These are phyloP conservation scores for Pyropia yezoensis DNA, from an alignment of 23 red algal species.

Conservation along the genomic window DNA sequence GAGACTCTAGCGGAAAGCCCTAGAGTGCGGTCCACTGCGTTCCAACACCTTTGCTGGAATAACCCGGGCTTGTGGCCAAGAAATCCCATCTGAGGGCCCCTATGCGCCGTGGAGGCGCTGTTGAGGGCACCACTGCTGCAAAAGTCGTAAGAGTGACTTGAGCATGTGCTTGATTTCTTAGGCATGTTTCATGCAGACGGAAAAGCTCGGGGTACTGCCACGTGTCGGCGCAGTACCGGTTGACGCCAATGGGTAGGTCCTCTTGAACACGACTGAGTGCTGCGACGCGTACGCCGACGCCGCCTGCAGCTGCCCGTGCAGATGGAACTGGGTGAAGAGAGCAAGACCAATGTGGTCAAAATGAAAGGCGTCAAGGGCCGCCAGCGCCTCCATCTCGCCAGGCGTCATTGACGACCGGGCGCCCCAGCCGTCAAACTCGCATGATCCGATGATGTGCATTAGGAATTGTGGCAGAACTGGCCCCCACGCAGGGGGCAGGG, in stretches of 20 bases:
- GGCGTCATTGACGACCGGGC: constrained; percentile 19
- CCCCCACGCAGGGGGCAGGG: too few species aligned
- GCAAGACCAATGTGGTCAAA: constrained; percentile 74
- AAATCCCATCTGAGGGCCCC: too few species aligned
- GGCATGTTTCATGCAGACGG: constrained; percentile 74
- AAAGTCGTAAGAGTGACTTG: too few species aligned
- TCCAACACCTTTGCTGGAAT: too few species aligned
- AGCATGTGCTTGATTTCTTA: too few species aligned
- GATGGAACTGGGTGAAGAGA: constrained; percentile 86
- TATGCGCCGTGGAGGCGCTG: too few species aligned
- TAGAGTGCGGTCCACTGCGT: too few species aligned
- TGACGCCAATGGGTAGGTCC: constrained; percentile 95
- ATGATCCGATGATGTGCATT: constrained; percentile 48
- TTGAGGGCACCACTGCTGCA: too few species aligned
- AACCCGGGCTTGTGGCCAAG: too few species aligned
- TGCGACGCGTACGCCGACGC: constrained; percentile 61
- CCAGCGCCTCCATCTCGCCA: constrained; percentile 41
- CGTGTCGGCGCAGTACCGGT: constrained; percentile 82
- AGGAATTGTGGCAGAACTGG: too few species aligned
- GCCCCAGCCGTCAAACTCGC: constrained; percentile 60
- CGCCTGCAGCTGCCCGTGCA: constrained; percentile 79
- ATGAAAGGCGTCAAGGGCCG: constrained; percentile 45
- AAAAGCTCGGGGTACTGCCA: constrained; percentile 88
- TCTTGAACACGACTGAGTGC: constrained; percentile 66
- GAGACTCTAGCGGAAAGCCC: too few species aligned